Base-by-base conservation (phyloP, 2,329 filamentous ascomycete species). In the Aspergillus ochraceoroseus region DNA sequence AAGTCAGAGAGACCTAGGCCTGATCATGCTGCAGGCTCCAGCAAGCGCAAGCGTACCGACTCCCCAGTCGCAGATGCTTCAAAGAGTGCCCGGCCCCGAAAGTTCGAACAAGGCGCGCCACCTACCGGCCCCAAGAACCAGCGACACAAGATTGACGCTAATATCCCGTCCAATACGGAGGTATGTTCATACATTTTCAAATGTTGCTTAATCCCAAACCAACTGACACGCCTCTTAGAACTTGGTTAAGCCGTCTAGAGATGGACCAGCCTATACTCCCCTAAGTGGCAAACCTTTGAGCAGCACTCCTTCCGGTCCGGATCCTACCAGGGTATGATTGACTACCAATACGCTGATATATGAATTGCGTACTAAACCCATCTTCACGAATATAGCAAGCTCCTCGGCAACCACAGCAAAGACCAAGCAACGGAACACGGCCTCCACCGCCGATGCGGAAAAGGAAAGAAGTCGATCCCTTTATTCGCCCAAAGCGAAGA, bases 401-500 rank as follows among this genome's bases (percentile, higher is more conserved):
- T 22, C 47, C 46, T 31, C 46, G 40, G 8, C 44, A 47, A 32
- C 53, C 49, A 11, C 49, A 42, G 18, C 47, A 37, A 22, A 41
- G 47, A 41, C 44, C 47, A 28, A 48, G 47, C 8, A 50, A 48
- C 36, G 50, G 52, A 20, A 44, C 41, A 17, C 43, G 54, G 28
- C 56, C 58, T 22, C 63, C 59, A 15, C 55, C 58, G 14, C 56
- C 54, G 13, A 55, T 61, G 37, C 63, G 65, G 32, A 64, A 59
- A 33, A 68, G 64, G 51, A 67, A 66, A 45, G 57, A 62, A 14
- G 56, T 44, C 13, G 65, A 67, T 39, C 63, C 64, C 3, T 68
- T 68, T 43, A 68, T 68, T 43, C 57, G 65, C 25, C 65, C 65
- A 11, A 68, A 65, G 46, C 54, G 57, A 40, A 59, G 59, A 48